phyloP scores from a whole-genome alignment of 1,139 yeast species.

The Spencermartinsiella ligniputridi region DNA sequence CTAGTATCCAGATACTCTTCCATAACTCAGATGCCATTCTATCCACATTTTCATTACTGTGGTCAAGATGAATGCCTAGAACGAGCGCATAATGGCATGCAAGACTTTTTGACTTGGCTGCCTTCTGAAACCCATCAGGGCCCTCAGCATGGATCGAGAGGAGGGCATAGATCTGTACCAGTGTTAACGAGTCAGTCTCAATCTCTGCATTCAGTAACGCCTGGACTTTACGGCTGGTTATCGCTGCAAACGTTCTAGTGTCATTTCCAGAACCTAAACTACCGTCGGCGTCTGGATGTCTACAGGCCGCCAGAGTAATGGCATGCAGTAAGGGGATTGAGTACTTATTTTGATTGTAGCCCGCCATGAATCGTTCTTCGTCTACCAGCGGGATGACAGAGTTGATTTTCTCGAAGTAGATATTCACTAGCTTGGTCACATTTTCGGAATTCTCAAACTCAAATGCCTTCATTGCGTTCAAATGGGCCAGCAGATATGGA shows the following conservation, averaged over 20 bases:
- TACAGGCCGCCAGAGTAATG: conserved; percentile 13
- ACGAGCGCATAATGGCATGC: conserved; percentile 35
- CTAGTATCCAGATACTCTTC: conserved; percentile 38
- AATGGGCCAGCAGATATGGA: conserved; percentile 15
- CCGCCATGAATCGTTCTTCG: conserved; percentile 9
- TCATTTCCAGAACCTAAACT: conserved; percentile 2
- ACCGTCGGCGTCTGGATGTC: conserved; percentile 8
- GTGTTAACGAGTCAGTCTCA: conserved; percentile 8
- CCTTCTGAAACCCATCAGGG: conserved; percentile 34
- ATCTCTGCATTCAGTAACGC: conserved; percentile 13
- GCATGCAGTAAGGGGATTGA: conserved; percentile 21
- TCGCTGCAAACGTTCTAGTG: conserved; percentile 9
- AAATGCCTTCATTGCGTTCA: conserved; percentile 40
- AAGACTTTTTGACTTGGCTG: conserved; percentile 32
- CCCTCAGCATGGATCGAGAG: conserved; percentile 25
- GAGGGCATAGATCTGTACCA: conserved; percentile 32
- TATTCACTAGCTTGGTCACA: conserved; percentile 47
- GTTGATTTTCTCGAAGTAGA: conserved; percentile 55
- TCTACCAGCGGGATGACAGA: conserved; percentile 60
- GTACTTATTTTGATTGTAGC: conserved; percentile 10
- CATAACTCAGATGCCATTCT: conserved; percentile 25
- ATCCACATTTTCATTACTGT: conserved; percentile 17
- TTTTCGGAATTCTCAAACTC: conserved; percentile 49
- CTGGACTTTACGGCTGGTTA: conserved; percentile 9
- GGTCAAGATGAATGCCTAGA: conserved; percentile 35